Percentiles rank a stretch among this genome's conserved stretches.
phyloP scores from a whole-genome alignment of 2,329 filamentous ascomycete genomes.

The Alternaria arbusti region DNA sequence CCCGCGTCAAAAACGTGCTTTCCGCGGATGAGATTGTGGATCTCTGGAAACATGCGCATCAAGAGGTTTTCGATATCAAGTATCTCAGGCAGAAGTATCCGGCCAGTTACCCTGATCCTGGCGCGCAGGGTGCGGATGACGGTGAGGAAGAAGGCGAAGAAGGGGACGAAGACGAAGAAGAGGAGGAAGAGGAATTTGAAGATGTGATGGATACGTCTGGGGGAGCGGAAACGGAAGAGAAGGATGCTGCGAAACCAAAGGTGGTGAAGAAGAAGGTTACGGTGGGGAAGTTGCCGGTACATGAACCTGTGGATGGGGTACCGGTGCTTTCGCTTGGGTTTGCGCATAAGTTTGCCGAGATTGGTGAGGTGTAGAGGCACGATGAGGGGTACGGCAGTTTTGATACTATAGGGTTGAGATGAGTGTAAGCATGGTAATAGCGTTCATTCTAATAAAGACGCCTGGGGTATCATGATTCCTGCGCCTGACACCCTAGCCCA shows the following conservation, averaged over 20 bases:
- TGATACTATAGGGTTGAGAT: background rate
- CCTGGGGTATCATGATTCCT: conserved; percentile 11
- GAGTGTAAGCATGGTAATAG: background rate
- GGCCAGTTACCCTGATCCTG: conserved; percentile 3
- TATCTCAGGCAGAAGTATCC: conserved; percentile 17
- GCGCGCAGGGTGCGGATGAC: conserved; percentile 9
- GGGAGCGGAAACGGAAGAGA: conserved; percentile 1
- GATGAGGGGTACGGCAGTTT: background rate
- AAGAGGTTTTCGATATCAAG: conserved; percentile 25
- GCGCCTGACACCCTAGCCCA: background rate
- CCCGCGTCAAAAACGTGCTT: conserved; percentile 24
- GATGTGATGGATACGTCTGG: conserved; percentile 25
- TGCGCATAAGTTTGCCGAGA: conserved; percentile 33
- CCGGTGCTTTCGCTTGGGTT: conserved; percentile 30
- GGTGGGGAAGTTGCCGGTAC: conserved; percentile 8
- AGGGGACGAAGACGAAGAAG: conserved; percentile 20
- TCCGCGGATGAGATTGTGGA: conserved; percentile 27
- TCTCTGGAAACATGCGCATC: conserved; percentile 29
- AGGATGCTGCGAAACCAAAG: conserved; percentile 11
- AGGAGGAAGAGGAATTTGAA: conserved; percentile 27
- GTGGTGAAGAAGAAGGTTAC: conserved; percentile 4
- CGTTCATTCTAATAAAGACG: background rate
- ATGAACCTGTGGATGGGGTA: conserved; percentile 22
- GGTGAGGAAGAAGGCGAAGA: conserved; percentile 22
- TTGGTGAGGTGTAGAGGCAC: conserved; percentile 19